These are phyloP conservation scores for Pistacia atlantica DNA, from an alignment of 345 rosid species.

Conservation along the genomic window DNA sequence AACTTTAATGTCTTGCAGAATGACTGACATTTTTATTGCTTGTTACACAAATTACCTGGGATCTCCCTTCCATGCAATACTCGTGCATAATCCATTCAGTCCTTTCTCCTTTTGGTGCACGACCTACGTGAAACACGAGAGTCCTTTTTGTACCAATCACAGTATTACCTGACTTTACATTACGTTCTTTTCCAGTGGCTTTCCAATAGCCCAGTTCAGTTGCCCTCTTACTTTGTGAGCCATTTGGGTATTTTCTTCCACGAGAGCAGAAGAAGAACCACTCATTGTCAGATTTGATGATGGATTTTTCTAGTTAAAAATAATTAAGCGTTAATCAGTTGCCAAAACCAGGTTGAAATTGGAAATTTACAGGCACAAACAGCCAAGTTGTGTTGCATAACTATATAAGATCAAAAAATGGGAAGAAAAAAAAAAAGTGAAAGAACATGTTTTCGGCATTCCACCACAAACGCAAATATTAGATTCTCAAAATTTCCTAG, in stretches of 20 bases:
- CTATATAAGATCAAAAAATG: neutral
- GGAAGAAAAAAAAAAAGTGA: neutral
- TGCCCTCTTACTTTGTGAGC: slow-evolving; percentile 79
- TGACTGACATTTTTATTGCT: neutral
- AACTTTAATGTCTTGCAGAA: neutral
- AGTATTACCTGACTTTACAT: slow-evolving; percentile 55
- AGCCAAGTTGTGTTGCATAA: neutral
- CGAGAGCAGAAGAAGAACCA: slow-evolving; percentile 92
- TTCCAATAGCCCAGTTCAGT: slow-evolving; percentile 90
- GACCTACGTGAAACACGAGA: slow-evolving; percentile 83
- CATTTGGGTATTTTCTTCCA: slow-evolving; percentile 87
- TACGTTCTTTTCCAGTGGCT: slow-evolving; percentile 89
- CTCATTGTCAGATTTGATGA: slow-evolving; percentile 68
- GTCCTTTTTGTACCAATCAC: slow-evolving; percentile 89
- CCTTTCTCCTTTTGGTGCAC: slow-evolving; percentile 89
- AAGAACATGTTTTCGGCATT: neutral
- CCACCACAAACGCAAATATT: neutral
- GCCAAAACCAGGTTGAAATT: neutral
- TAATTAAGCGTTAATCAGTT: slow-evolving; percentile 20
- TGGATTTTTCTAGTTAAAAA: slow-evolving; percentile 52
- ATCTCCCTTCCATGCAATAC: slow-evolving; percentile 57
- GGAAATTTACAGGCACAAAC: neutral
- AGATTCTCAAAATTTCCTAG: neutral
- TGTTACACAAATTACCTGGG: slow-evolving; percentile 49
- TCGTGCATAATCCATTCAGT: slow-evolving; percentile 98